Conservation (phyloP, 1,139 yeast genomes). For the Candida sanyaensis region DNA sequence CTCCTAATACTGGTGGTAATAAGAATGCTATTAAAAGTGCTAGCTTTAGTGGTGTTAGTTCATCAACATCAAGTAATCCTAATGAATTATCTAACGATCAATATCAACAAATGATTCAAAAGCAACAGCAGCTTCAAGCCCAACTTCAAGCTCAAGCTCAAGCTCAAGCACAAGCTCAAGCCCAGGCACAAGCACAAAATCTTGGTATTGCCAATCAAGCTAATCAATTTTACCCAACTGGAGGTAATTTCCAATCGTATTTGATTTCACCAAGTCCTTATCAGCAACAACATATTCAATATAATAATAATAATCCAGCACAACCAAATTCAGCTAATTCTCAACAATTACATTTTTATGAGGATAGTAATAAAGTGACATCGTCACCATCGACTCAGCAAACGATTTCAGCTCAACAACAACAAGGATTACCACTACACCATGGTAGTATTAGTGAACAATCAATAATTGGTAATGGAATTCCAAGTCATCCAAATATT, state of each 20-base stretch:
- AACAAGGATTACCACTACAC: neutral
- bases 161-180: too few species aligned
- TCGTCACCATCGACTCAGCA: conserved; percentile 16
- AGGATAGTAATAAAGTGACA: conserved; percentile 11
- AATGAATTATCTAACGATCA: conserved; percentile 13
- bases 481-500: conserved; percentile 1
- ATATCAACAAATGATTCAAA: conserved; percentile 19
- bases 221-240: conserved; percentile 6
- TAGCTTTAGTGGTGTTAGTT: conserved; percentile 1
- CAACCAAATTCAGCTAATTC: conserved; percentile 10
- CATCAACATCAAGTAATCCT: neutral
- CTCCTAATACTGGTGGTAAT: neutral
- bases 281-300: conserved; percentile 7
- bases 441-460: conserved; percentile 1
- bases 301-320: neutral
- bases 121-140: conserved; percentile 15
- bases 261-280: conserved; percentile 22
- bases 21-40: conserved; percentile 2
- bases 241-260: conserved; percentile 15
- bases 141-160: too few species aligned
- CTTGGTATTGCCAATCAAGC: neutral
- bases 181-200: too few species aligned
- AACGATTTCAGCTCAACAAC: conserved; percentile 4
- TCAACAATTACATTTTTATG: conserved; percentile 12
- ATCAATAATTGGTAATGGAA: neutral